These are phyloP conservation scores for Miscanthus lutarioriparius DNA, from an alignment of 176 grass and related monocot species.

Conservation along the genomic window DNA sequence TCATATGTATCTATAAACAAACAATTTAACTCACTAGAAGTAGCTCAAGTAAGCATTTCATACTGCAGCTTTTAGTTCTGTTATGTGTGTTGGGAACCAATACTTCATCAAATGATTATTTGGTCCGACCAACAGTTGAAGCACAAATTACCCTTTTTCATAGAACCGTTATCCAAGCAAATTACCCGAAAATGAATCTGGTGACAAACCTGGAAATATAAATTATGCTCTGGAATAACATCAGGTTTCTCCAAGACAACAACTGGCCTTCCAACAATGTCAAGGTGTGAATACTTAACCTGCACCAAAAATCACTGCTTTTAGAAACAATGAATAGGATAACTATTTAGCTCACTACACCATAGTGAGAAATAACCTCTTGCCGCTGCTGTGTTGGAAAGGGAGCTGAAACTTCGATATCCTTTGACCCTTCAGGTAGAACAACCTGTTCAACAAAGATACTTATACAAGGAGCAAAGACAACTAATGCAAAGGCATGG, in stretches of 20 bases:
- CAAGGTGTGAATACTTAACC: constrained; percentile 98
- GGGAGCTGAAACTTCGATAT: constrained; percentile 69
- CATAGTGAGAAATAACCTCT: constrained; percentile 53
- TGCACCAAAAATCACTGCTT: constrained; percentile 42
- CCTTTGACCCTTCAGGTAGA: constrained; percentile 96
- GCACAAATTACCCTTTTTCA: not conserved
- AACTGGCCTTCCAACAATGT: constrained; percentile 88
- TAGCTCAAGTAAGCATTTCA: not conserved
- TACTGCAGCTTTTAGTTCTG: constrained; percentile 5
- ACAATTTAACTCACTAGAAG: not conserved
- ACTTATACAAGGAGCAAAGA: too few species aligned
- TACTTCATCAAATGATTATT: not conserved
- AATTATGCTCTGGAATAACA: constrained; percentile 95
- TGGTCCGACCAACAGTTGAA: not conserved
- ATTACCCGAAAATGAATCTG: not conserved
- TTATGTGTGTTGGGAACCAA: not conserved
- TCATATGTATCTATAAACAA: constrained; percentile 24
- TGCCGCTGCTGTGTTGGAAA: constrained; percentile 75
- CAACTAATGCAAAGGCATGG: not conserved
- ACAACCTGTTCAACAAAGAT: constrained; percentile 58
- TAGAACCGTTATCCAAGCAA: not conserved
- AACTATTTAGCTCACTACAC: constrained; percentile 4
- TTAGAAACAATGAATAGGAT: constrained; percentile 31
- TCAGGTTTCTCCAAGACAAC: constrained; percentile 78
- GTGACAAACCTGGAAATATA: constrained; percentile 82